Conservation (phyloP, 805 yeast genomes). For the Candida suzukii region DNA sequence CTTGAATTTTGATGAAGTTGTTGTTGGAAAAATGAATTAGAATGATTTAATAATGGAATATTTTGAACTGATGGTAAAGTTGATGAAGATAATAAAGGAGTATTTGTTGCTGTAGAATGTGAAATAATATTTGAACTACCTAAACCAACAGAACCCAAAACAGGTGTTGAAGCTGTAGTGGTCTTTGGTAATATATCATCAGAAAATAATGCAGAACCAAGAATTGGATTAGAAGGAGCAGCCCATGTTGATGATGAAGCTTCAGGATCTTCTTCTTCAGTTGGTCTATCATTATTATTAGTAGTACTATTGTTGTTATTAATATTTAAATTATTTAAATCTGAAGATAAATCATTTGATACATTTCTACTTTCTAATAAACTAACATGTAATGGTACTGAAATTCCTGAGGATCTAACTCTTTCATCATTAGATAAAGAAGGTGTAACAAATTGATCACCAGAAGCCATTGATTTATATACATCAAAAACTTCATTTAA, state of each 20-base stretch:
- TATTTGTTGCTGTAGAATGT: too few relatives aligned
- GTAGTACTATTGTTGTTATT: not conserved
- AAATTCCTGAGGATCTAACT: slow-evolving; percentile 22
- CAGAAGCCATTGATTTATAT: slow-evolving; percentile 34
- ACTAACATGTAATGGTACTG: slow-evolving; percentile 10
- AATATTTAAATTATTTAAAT: slow-evolving; percentile 2
- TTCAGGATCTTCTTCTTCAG: slow-evolving; percentile 2
- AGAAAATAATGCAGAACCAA: not conserved
- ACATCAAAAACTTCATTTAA: slow-evolving; percentile 47
- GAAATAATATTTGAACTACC: not conserved
- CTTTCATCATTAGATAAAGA: slow-evolving; percentile 16
- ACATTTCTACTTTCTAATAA: slow-evolving; percentile 6
- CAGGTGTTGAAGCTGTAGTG: not conserved
- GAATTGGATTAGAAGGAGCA: not conserved
- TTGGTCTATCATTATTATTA: slow-evolving; percentile 1
- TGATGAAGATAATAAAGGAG: not conserved
- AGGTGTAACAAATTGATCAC: slow-evolving; percentile 19
- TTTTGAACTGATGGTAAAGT: not conserved
- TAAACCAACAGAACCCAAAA: not conserved
- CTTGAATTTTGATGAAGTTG: not conserved
- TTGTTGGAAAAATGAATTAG: not conserved
- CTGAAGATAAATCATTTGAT: slow-evolving; percentile 8
- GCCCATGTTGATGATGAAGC: slow-evolving; percentile 14
- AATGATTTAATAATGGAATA: not conserved
- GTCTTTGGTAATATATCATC: not conserved